Conservation (phyloP, 306 rosid species). For the Purshia tridentata region DNA sequence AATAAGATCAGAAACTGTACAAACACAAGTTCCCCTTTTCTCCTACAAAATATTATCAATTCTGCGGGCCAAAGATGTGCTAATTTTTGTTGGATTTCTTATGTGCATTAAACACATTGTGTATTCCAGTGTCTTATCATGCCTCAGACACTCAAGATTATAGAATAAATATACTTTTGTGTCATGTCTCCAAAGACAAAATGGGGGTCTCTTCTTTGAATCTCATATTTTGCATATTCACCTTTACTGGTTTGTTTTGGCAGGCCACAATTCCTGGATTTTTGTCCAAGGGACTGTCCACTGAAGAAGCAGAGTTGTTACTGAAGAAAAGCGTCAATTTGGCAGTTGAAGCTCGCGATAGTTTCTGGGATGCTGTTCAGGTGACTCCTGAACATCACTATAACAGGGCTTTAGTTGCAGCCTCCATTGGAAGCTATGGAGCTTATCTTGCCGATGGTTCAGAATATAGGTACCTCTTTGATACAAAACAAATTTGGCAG, state of each 20-base stretch:
- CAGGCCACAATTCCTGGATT: conserved; percentile 85
- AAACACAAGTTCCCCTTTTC: neutral
- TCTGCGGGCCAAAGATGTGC: neutral
- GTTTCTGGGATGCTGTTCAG: conserved; percentile 59
- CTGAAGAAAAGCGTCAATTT: conserved; percentile 66
- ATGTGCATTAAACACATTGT: neutral
- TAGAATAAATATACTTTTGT: no score
- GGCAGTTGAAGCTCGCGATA: conserved; percentile 80
- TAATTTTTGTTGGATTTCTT: neutral
- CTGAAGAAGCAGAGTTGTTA: conserved; percentile 62
- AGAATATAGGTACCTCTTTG: conserved; percentile 61
- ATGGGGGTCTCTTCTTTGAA: neutral
- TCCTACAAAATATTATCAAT: neutral
- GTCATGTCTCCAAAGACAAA: neutral
- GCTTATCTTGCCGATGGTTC: conserved; percentile 98
- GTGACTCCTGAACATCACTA: conserved; percentile 41
- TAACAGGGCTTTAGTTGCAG: conserved; percentile 74
- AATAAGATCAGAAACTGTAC: neutral
- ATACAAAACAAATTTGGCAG: conserved; percentile 2
- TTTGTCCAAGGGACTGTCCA: conserved; percentile 63
- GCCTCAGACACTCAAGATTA: no score
- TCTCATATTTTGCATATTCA: no score
- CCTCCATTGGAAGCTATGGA: conserved; percentile 93
- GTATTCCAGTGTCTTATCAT: neutral
- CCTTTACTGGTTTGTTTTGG: neutral